Conservation (phyloP, 306 rosid species). For the Cucurbita pepo region DNA sequence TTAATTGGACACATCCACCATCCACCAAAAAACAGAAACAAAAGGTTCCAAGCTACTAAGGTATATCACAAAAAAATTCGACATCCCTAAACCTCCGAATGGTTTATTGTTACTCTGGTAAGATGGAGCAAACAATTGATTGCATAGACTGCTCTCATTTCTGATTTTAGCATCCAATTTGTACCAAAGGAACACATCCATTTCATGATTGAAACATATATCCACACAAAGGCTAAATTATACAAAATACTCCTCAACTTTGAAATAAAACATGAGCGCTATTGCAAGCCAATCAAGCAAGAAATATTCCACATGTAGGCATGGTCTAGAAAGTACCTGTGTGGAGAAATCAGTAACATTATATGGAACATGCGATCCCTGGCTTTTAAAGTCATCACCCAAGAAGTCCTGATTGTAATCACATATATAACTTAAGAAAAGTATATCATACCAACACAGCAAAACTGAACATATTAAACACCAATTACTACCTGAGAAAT, state of each 20-base stretch:
- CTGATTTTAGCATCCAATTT: neutral
- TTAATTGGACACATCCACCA: neutral
- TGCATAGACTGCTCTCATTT: neutral
- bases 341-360: slow-evolving; percentile 87
- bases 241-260: no score
- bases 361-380: slow-evolving; percentile 96
- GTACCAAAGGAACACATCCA: neutral
- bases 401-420: slow-evolving; percentile 55
- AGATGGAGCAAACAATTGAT: neutral
- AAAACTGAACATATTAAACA: slow-evolving; percentile 4
- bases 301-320: neutral
- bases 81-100: neutral
- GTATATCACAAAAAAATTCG: neutral
- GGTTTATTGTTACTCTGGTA: neutral
- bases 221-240: neutral
- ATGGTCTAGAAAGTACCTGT: slow-evolving; percentile 37
- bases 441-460: neutral
- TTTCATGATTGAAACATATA: neutral
- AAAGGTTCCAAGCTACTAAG: neutral
- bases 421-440: neutral
- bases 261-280: no score
- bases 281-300: neutral
- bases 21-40: neutral
- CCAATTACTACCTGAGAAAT: slow-evolving; percentile 67
- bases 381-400: slow-evolving; percentile 99